These are phyloP conservation scores for Verticillium tricorpus DNA, from an alignment of 2,329 filamentous ascomycete genomes.

Conservation along the genomic window DNA sequence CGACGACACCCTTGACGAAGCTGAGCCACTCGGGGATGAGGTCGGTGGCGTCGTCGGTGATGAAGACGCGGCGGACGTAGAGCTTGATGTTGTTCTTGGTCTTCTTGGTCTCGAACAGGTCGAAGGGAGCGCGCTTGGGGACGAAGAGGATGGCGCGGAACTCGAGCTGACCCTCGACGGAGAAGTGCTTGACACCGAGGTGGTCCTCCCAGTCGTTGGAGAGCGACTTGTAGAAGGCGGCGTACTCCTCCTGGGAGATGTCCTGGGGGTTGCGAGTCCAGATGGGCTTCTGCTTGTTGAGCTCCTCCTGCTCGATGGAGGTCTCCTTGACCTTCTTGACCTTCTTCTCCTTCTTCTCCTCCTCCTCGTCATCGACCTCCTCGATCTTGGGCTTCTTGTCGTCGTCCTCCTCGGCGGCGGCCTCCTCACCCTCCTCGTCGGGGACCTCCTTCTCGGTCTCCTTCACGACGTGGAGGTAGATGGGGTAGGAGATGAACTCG, in stretches of 20 bases:
- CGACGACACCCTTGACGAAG: constrained; percentile 99
- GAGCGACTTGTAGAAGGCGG: constrained; percentile 99
- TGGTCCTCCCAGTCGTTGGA: constrained; percentile 99
- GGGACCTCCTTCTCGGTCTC: constrained; percentile 99
- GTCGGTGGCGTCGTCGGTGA: constrained; percentile 98
- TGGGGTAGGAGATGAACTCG: constrained; percentile 99
- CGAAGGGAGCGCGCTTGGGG: constrained; percentile 98
- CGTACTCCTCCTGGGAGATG: constrained; percentile 95
- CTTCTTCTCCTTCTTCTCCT: constrained; percentile 90
- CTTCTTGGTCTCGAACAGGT: constrained; percentile 99
- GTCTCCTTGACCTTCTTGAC: constrained; percentile 99
- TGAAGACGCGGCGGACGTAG: constrained; percentile 99
- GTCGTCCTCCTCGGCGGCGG: constrained; percentile 64
- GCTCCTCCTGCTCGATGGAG: constrained; percentile 97
- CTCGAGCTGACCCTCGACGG: constrained; percentile 99
- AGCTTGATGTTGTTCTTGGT: constrained; percentile 99
- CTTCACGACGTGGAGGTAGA: constrained; percentile 99
- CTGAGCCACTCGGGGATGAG: constrained; percentile 98
- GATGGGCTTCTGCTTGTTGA: constrained; percentile 99
- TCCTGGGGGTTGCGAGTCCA: constrained; percentile 98
- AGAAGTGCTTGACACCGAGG: constrained; percentile 99
- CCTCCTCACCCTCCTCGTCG: constrained; percentile 83
- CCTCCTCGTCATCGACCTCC: constrained; percentile 81
- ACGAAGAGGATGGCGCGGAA: constrained; percentile 99
- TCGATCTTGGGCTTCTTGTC: constrained; percentile 97